These are phyloP conservation scores for Xylariomycetidae sp. DNA, from an alignment of 2,329 filamentous ascomycete species.

Conservation along the genomic window DNA sequence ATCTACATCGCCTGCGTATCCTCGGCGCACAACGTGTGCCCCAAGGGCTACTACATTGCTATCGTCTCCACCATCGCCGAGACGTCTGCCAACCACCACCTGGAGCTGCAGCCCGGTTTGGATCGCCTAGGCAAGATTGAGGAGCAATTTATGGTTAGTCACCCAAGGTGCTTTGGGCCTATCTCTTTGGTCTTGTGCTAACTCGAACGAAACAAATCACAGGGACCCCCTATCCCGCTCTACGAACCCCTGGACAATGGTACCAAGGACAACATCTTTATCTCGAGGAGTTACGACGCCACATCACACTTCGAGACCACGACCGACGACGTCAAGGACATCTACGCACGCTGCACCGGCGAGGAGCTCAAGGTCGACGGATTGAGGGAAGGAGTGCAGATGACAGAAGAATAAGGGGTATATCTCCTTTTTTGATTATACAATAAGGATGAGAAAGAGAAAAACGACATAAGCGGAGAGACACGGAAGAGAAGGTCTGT, in stretches of 20 bases:
- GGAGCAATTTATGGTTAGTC: constrained; percentile 85
- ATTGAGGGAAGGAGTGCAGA: constrained; percentile 72
- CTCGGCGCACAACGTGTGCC: constrained; percentile 94
- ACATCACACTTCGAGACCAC: constrained; percentile 95
- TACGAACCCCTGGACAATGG: constrained; percentile 88
- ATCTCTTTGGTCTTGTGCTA: no score
- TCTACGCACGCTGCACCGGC: constrained; percentile 79
- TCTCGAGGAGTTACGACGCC: constrained; percentile 98
- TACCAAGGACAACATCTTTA: constrained; percentile 84
- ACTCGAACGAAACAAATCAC: no score
- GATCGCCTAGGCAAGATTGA: constrained; percentile 90
- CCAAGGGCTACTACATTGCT: constrained; percentile 97
- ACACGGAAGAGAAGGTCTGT: no score
- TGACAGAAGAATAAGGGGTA: constrained; percentile 57
- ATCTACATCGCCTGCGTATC: constrained; percentile 97
- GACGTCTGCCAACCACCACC: constrained; percentile 84
- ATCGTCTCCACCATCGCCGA: constrained; percentile 98
- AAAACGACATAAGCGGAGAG: no score
- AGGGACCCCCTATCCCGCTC: constrained; percentile 81
- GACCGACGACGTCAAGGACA: constrained; percentile 87
- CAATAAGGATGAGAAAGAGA: no score
- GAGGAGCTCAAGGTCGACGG: constrained; percentile 86
- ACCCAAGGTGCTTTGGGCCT: no score
- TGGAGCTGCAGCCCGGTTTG: constrained; percentile 88
- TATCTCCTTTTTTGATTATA: constrained; percentile 1